Evolutionary conservation across 2,329 filamentous ascomycete genomes (phyloP), one percentile per base, ranked within the genome.

Genomic region (Paramyrothecium roridum): DNA sequence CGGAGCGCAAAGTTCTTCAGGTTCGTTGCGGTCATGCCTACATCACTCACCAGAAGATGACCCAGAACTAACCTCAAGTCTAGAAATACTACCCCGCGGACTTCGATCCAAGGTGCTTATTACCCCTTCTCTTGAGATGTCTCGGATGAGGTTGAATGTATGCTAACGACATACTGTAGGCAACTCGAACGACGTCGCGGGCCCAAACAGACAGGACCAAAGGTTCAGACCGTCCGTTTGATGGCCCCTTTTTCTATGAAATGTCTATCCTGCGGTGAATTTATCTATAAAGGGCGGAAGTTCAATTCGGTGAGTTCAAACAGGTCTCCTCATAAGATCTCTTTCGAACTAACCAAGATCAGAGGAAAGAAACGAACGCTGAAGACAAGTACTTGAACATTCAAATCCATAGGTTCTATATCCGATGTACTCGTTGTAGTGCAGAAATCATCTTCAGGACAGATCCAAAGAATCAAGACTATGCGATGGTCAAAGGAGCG

Each of bases 381-480:
- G 89, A 95, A 20, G 90, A 97, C 65, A 90, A 88, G 63, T 99
- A 99, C 76, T 85, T 96, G 49, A 84, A 84, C 51, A 96, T 98
- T 59, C 85, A 91, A 57, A 92, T 96, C 60, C 95, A 88, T 75
- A 85, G 89, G 30, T 97, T 98, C 78, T 66, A 70, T 59, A 96
- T 93, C 65, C 83, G 91, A 8, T 97, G 93, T 74, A 96, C 93
- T 34, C 78, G 91, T 50, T 97, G 93, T 74, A 87, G 81, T 47
- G 86, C 84, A 47, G 91, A 96, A 68, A 96, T 98, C 63, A 92
- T 90, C 0, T 96, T 98, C 78, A 88, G 90, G 60, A 98, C 95
- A 0, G 95, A 99, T 63, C 95, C 95, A 0, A 96, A 96, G 72
- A 93, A 93, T 67, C 91, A 92, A 80, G 93, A 98, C 70, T 99